Conservation (phyloP, 768 basidiomycete genomes). For the Amanita phalloides region DNA sequence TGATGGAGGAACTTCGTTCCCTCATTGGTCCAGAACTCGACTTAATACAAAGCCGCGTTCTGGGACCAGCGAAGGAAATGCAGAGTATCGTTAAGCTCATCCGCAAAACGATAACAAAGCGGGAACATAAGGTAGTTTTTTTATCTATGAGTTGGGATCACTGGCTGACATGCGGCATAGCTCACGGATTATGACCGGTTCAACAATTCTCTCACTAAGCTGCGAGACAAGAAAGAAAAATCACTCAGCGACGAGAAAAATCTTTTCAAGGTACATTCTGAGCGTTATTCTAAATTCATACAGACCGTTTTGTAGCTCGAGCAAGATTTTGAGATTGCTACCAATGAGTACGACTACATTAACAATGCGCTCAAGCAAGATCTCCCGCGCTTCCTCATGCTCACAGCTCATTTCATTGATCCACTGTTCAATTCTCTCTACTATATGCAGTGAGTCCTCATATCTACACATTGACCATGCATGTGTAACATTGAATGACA, state of each 20-base stretch:
- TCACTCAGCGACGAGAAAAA: slow-evolving; percentile 94
- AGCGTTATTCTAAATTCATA: slow-evolving; percentile 11
- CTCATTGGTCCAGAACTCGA: slow-evolving; percentile 85
- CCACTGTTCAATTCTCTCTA: slow-evolving; percentile 98
- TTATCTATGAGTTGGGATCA: background rate
- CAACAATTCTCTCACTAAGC: slow-evolving; percentile 91
- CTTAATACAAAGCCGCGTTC: slow-evolving; percentile 79
- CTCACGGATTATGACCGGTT: slow-evolving; percentile 90
- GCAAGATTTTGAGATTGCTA: slow-evolving; percentile 90
- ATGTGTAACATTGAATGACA: slow-evolving; percentile 17
- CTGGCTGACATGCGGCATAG: slow-evolving; percentile 21
- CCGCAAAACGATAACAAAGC: slow-evolving; percentile 90
- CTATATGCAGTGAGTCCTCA: slow-evolving; percentile 85
- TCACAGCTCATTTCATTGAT: slow-evolving; percentile 85
- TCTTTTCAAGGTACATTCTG: slow-evolving; percentile 66
- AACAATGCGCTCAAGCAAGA: slow-evolving; percentile 87
- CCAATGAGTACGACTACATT: slow-evolving; percentile 89
- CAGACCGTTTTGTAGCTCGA: slow-evolving; percentile 47
- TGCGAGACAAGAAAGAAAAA: slow-evolving; percentile 98
- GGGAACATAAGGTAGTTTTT: slow-evolving; percentile 78
- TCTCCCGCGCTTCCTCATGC: slow-evolving; percentile 83
- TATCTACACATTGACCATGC: background rate
- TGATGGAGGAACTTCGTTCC: slow-evolving; percentile 76
- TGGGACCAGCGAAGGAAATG: slow-evolving; percentile 83
- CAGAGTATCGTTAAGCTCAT: slow-evolving; percentile 80